A percentile compares a stretch with the other conserved stretches of the same genome.
phyloP scores from a whole-genome alignment of 177 flowering plant genomes.

The Telopea speciosissima region DNA sequence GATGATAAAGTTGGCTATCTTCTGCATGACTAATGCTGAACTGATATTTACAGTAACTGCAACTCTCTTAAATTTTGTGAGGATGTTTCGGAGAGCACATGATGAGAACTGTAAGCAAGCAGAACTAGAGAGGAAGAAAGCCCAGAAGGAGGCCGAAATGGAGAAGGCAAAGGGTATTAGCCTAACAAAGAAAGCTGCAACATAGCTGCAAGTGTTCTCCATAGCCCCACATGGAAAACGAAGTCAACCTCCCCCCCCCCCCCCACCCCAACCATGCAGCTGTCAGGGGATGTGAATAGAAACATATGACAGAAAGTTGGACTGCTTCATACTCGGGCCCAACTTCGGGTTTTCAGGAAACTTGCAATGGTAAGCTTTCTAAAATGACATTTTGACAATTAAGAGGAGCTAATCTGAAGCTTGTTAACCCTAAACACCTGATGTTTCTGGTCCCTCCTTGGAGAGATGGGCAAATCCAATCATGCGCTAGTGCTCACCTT shows the following conservation, averaged over 20 bases:
- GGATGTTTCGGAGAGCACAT: conserved; percentile 75
- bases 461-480: background rate
- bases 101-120: conserved; percentile 86
- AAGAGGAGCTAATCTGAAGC: background rate
- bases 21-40: background rate
- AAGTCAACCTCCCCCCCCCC: background rate
- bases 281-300: background rate
- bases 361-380: conserved; percentile 18
- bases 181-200: conserved; percentile 40
- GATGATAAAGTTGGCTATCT: background rate
- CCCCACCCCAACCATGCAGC: conserved; percentile 10
- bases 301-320: conserved; percentile 5
- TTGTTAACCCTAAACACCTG: background rate
- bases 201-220: conserved; percentile 19
- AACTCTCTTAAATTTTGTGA: conserved; percentile 77
- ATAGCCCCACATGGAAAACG: conserved; percentile 8
- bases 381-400: conserved; percentile 9
- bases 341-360: conserved; percentile 3
- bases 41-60: conserved; percentile 57
- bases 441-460: background rate
- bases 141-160: conserved; percentile 85
- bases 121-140: conserved; percentile 89
- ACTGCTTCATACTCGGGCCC: conserved; percentile 11
- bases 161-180: conserved; percentile 65
- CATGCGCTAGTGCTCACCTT: background rate